A percentile compares a stretch with the other conserved stretches of the same genome.
These are phyloP conservation scores for Solanum piurae DNA, from an alignment of 257 asterid genomes.

Conservation along the genomic window DNA sequence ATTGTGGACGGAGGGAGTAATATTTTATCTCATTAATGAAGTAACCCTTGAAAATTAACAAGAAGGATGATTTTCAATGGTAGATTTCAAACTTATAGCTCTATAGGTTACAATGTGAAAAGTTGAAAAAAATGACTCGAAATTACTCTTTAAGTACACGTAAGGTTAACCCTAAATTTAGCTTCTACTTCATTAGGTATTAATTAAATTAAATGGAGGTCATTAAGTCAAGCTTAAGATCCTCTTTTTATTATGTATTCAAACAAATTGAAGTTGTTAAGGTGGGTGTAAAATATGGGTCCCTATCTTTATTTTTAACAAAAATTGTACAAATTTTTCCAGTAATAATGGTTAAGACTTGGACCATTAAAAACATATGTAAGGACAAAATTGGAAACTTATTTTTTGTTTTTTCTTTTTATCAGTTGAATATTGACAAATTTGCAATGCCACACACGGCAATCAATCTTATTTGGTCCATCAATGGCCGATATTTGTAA, in stretches of 20 bases:
- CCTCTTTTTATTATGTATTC: too few species aligned
- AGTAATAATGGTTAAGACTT: not conserved
- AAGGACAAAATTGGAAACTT: not conserved
- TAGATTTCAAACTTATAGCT: not conserved
- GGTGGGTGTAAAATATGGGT: conserved; percentile 20
- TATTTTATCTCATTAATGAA: not conserved
- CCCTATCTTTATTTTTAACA: not conserved
- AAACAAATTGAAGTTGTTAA: conserved; percentile 15
- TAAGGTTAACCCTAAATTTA: not conserved
- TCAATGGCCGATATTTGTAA: not conserved
- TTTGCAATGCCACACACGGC: conserved; percentile 16
- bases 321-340: not conserved
- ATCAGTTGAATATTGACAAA: not conserved
- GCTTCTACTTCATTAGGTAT: not conserved
- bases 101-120: not conserved
- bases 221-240: not conserved
- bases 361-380: not conserved
- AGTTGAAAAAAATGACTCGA: not conserved
- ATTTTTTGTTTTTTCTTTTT: not conserved
- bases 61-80: not conserved
- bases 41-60: not conserved
- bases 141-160: not conserved
- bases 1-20: too few species aligned
- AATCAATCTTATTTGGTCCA: not conserved
- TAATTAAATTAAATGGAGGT: not conserved